These are phyloP conservation scores for Lactuca saligna DNA, from an alignment of 129 eudicot genomes.

Conservation along the genomic window DNA sequence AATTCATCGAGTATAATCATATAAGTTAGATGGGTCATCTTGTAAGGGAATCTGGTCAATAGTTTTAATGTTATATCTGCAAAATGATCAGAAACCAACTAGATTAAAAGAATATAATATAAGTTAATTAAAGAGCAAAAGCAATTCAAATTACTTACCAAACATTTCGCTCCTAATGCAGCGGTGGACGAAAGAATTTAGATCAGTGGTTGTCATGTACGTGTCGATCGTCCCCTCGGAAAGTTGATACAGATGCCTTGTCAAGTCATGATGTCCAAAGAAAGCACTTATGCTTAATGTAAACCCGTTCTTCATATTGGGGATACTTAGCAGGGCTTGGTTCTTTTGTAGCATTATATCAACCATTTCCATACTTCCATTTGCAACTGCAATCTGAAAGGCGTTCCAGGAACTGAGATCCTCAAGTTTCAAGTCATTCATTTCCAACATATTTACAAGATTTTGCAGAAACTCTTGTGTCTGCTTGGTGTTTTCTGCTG, in stretches of 20 bases:
- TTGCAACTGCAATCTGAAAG: conserved; percentile 29
- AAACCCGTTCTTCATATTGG: neutral
- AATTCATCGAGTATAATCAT: neutral
- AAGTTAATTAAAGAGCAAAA: no score
- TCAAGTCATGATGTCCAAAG: conserved; percentile 2
- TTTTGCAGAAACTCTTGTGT: conserved; percentile 30
- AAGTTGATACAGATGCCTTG: neutral
- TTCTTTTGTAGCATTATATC: neutral
- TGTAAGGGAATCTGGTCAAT: neutral
- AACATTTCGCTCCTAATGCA: neutral
- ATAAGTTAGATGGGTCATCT: neutral
- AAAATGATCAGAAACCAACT: neutral
- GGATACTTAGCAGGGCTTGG: neutral
- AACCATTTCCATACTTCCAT: conserved; percentile 1
- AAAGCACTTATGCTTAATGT: neutral
- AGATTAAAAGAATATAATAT: neutral
- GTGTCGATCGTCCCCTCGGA: neutral
- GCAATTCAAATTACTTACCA: neutral
- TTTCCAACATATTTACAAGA: conserved; percentile 21
- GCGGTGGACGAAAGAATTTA: neutral
- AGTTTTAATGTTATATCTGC: conserved; percentile 29
- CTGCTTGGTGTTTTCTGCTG: conserved; percentile 11
- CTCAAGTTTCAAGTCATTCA: conserved; percentile 18
- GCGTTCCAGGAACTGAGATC: conserved; percentile 28
- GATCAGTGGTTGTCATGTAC: neutral